Conservation (phyloP, 1,284 basidiomycete genomes). For the Pseudozyma pruni region DNA sequence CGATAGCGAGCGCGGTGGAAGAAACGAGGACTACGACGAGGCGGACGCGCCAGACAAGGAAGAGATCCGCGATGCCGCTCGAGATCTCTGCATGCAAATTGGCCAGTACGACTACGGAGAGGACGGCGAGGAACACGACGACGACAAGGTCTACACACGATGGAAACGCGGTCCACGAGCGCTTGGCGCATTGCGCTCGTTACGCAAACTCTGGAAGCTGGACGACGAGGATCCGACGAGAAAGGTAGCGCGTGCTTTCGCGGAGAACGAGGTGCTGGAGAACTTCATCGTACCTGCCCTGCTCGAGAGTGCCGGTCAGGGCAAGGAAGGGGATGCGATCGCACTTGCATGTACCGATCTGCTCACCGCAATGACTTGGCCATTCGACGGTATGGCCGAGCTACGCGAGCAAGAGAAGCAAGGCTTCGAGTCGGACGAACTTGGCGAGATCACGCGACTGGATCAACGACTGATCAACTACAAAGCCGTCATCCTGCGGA, state of each 20-base stretch:
- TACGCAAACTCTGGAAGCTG: conserved; percentile 63
- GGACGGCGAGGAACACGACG: conserved; percentile 12
- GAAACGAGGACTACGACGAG: conserved; percentile 14
- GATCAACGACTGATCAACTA: conserved; percentile 59
- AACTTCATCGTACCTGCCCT: conserved; percentile 65
- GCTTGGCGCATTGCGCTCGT: conserved; percentile 58
- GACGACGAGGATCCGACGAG: conserved; percentile 63
- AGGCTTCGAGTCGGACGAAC: conserved; percentile 51
- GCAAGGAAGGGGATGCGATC: conserved; percentile 53
- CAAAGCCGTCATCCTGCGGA: conserved; percentile 63
- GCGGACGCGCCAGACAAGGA: conserved; percentile 46
- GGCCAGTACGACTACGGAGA: conserved; percentile 63
- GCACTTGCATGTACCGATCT: conserved; percentile 66
- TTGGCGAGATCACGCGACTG: conserved; percentile 50
- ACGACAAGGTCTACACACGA: conserved; percentile 42
- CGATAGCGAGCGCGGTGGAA: conserved; percentile 15
- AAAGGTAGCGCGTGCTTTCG: conserved; percentile 62
- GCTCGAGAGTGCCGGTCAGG: conserved; percentile 59
- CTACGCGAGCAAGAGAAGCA: conserved; percentile 56
- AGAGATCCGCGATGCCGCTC: conserved; percentile 50
- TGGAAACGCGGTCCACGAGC: conserved; percentile 62
- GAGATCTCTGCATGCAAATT: conserved; percentile 61
- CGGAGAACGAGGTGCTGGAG: conserved; percentile 62
- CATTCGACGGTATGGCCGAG: conserved; percentile 62
- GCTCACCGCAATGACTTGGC: conserved; percentile 67